Conservation (phyloP, 495 filamentous ascomycete genomes). For the Penicillium chermesinum region DNA sequence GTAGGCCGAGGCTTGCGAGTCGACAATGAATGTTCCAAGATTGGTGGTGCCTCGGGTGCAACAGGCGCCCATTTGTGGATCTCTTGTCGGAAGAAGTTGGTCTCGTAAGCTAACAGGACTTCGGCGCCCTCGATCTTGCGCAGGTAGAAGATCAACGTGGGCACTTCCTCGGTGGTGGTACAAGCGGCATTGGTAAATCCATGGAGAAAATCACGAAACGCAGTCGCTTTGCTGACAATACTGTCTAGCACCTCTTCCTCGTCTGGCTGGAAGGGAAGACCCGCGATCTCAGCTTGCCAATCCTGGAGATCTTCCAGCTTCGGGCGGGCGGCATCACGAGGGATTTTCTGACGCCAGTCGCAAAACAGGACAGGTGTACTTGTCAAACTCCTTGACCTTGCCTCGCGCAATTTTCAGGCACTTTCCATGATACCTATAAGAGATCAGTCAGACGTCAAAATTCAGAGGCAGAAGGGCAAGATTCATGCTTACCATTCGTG, state of each 20-base stretch:
- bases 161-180: slow-evolving; percentile 77
- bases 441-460: slow-evolving; percentile 9
- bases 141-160: slow-evolving; percentile 91
- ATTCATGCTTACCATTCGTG: slow-evolving; percentile 79
- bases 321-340: slow-evolving; percentile 92
- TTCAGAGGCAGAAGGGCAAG: neutral
- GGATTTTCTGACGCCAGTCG: slow-evolving; percentile 96
- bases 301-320: slow-evolving; percentile 87
- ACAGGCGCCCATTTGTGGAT: slow-evolving; percentile 96
- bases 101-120: slow-evolving; percentile 85
- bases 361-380: slow-evolving; percentile 98
- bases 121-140: slow-evolving; percentile 98
- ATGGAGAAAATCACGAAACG: slow-evolving; percentile 79
- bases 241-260: slow-evolving; percentile 80
- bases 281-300: slow-evolving; percentile 81
- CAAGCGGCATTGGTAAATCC: slow-evolving; percentile 74
- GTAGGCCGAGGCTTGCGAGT: slow-evolving; percentile 97
- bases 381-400: slow-evolving; percentile 96
- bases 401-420: slow-evolving; percentile 97
- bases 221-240: slow-evolving; percentile 77
- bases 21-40: slow-evolving; percentile 77
- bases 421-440: slow-evolving; percentile 85
- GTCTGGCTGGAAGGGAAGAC: slow-evolving; percentile 90
- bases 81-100: slow-evolving; percentile 94
- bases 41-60: slow-evolving; percentile 74